phyloP scores from a whole-genome alignment of 2,329 filamentous ascomycete species.

The Ophiostoma pallidulum region DNA sequence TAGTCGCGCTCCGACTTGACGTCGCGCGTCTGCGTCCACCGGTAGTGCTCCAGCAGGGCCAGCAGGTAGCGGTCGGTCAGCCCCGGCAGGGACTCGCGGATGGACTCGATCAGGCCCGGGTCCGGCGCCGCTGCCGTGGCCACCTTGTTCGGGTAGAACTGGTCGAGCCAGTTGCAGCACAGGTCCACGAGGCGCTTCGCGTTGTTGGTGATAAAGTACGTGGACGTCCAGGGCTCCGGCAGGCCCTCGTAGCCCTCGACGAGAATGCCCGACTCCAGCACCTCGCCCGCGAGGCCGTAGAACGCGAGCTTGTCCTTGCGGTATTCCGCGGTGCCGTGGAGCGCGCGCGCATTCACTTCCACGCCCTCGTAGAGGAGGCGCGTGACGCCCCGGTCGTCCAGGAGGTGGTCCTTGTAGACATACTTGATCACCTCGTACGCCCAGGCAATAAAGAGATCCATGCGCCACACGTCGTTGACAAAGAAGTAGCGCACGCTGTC shows the following conservation, averaged over 20 bases:
- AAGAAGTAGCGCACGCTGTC: constrained; percentile 84
- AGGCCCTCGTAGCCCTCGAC: constrained; percentile 56
- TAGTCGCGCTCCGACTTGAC: constrained; percentile 33
- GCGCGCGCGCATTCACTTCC: constrained; percentile 56
- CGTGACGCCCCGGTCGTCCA: constrained; percentile 45
- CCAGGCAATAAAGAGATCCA: constrained; percentile 72
- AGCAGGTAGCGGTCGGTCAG: constrained; percentile 48
- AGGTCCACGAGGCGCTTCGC: constrained; percentile 51
- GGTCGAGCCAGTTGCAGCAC: constrained; percentile 44
- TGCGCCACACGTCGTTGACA: constrained; percentile 59
- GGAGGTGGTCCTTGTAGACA: constrained; percentile 52
- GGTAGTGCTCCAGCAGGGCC: constrained; percentile 42
- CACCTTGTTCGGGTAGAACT: constrained; percentile 28
- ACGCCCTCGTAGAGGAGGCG: constrained; percentile 58
- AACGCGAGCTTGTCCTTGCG: constrained; percentile 56
- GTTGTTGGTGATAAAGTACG: constrained; percentile 51
- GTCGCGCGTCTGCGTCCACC: constrained; percentile 38
- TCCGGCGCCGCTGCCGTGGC: constrained; percentile 24
- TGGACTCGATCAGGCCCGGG: constrained; percentile 32
- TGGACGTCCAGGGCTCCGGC: constrained; percentile 80
- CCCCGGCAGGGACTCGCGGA: constrained; percentile 38
- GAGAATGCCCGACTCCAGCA: constrained; percentile 56
- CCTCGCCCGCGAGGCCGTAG: constrained; percentile 65
- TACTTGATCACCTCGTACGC: constrained; percentile 67
- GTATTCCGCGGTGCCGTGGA: constrained; percentile 60